phyloP scores from a whole-genome alignment of 2,329 filamentous ascomycete genomes.

The Hymenoscyphus linearis region DNA sequence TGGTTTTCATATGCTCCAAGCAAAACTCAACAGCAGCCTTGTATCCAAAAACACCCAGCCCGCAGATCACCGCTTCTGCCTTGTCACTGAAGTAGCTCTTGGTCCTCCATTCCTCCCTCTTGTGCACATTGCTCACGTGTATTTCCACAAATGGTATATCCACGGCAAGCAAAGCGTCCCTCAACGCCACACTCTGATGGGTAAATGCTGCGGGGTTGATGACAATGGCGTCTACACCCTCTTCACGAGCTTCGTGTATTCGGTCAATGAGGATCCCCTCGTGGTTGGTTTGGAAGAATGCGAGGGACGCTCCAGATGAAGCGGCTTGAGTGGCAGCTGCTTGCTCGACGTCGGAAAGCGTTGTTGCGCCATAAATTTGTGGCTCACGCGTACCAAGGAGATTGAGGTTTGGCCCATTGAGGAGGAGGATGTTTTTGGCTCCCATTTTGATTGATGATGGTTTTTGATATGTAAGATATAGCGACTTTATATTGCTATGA shows the following conservation, averaged over 20 bases:
- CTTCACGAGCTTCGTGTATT: conserved; percentile 57
- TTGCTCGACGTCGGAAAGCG: conserved; percentile 53
- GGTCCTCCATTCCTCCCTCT: conserved; percentile 61
- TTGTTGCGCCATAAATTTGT: conserved; percentile 65
- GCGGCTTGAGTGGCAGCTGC: conserved; percentile 19
- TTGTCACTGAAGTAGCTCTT: conserved; percentile 73
- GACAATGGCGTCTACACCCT: conserved; percentile 57
- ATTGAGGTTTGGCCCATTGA: conserved; percentile 82
- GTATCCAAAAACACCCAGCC: conserved; percentile 59
- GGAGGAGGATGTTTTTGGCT: conserved; percentile 54
- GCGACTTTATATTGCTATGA: neutral
- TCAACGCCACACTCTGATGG: conserved; percentile 69
- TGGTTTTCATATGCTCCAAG: conserved; percentile 41
- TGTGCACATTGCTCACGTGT: conserved; percentile 72
- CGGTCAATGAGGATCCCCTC: conserved; percentile 48
- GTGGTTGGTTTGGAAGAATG: conserved; percentile 69
- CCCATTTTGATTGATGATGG: conserved; percentile 27
- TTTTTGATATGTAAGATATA: neutral
- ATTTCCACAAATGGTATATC: conserved; percentile 70
- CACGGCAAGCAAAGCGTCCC: conserved; percentile 68
- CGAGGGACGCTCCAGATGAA: conserved; percentile 37
- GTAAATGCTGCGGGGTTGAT: conserved; percentile 75
- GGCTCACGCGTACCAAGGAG: conserved; percentile 72
- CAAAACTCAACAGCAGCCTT: conserved; percentile 52
- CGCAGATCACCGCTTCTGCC: conserved; percentile 67